Conservation (phyloP, 768 basidiomycete genomes). For the Serendipita sp. region DNA sequence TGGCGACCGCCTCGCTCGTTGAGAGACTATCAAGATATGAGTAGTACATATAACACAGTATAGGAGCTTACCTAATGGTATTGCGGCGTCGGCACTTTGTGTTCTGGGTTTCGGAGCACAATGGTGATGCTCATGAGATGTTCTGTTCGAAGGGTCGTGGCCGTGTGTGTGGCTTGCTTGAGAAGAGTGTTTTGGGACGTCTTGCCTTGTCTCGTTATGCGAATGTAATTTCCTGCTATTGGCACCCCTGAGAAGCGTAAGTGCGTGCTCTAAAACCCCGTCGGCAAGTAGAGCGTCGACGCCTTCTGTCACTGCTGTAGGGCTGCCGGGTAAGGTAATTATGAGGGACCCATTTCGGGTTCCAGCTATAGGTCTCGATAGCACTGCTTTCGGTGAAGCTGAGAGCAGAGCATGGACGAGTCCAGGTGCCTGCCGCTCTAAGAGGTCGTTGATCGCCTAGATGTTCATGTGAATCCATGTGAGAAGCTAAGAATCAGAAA, state of each 20-base stretch:
- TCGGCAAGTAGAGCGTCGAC: slow-evolving; percentile 42
- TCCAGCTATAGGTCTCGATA: slow-evolving; percentile 74
- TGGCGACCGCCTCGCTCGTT: slow-evolving; percentile 61
- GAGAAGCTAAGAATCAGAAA: not conserved
- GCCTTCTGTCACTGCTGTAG: slow-evolving; percentile 67
- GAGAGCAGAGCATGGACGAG: slow-evolving; percentile 63
- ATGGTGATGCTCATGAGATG: too few species aligned
- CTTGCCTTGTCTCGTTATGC: slow-evolving; percentile 9
- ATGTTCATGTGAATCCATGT: not conserved
- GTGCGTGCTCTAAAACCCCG: slow-evolving; percentile 50
- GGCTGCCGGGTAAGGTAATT: slow-evolving; percentile 70
- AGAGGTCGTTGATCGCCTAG: slow-evolving; percentile 18
- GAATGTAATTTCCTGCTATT: slow-evolving; percentile 43
- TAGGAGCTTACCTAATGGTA: not conserved
- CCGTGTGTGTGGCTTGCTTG: slow-evolving; percentile 3
- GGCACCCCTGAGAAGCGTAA: slow-evolving; percentile 58
- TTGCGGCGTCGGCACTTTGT: not conserved
- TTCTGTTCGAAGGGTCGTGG: too few species aligned
- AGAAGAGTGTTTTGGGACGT: not conserved
- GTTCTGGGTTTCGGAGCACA: slow-evolving; percentile 38
- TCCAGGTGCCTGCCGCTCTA: slow-evolving; percentile 32
- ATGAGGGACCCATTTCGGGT: slow-evolving; percentile 50
- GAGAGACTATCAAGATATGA: slow-evolving; percentile 33
- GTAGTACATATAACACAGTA: too few species aligned
- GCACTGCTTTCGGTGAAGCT: slow-evolving; percentile 58